Conservation (phyloP, 164 flowering plant genomes). For the Platanus orientalis region DNA sequence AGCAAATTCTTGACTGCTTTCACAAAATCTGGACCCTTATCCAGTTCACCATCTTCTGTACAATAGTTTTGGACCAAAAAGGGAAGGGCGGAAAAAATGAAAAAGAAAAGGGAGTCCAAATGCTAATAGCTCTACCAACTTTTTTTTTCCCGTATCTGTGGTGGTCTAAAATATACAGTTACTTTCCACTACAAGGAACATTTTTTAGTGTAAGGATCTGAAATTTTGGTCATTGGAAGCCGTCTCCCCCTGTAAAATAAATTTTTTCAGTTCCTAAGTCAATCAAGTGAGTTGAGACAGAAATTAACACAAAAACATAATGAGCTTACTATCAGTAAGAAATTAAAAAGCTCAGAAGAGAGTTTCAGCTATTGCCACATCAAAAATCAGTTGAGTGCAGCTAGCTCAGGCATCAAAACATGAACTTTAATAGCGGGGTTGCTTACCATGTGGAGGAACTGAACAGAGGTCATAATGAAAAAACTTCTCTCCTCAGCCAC, state of each 20-base stretch:
- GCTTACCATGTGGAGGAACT: constrained; percentile 4
- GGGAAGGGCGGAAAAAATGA: not conserved
- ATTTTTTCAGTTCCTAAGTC: not conserved
- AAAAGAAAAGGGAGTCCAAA: constrained; percentile 7
- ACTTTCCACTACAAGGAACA: constrained; percentile 16
- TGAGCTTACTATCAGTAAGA: not conserved
- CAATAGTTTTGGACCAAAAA: constrained; percentile 19
- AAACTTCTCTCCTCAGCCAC: constrained; percentile 5
- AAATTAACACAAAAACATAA: not conserved
- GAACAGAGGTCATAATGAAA: not conserved
- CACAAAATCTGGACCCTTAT: constrained; percentile 15
- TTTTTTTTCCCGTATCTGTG: constrained; percentile 13
- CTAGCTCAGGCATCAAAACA: not conserved
- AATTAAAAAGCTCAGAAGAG: not conserved
- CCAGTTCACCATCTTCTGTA: constrained; percentile 24
- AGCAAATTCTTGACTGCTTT: constrained; percentile 1
- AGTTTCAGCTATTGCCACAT: constrained; percentile 1
- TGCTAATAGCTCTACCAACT: constrained; percentile 17
- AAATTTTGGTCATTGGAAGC: constrained; percentile 19
- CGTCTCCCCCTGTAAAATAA: constrained; percentile 10
- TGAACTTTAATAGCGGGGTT: not conserved
- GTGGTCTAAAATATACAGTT: constrained; percentile 26
- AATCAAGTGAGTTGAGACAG: constrained; percentile 1
- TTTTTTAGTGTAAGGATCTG: constrained; percentile 18
- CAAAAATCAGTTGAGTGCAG: not conserved